Conservation (phyloP, 306 rosid genomes). For the Citrullus colocynthis region DNA sequence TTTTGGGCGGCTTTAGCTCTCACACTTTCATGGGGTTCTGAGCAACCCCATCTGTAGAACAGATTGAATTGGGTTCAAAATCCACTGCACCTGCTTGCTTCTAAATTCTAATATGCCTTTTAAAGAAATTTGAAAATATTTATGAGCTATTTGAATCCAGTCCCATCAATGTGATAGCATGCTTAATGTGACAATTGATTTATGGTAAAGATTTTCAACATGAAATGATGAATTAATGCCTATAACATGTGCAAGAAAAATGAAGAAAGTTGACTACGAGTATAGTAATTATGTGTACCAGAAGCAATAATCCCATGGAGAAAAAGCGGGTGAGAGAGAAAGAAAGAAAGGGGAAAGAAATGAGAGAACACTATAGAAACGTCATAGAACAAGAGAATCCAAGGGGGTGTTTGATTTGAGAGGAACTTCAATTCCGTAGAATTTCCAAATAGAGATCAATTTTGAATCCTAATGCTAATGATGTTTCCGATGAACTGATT, state of each 20-base stretch:
- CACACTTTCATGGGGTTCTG: background rate
- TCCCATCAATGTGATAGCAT: background rate
- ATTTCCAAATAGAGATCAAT: background rate
- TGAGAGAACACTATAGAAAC: background rate
- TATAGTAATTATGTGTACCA: background rate
- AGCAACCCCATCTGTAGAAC: background rate
- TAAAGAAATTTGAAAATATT: background rate
- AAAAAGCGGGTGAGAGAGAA: background rate
- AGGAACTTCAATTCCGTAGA: background rate
- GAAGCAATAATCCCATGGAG: background rate
- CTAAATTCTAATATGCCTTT: background rate
- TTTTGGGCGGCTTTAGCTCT: background rate
- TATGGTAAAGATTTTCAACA: background rate
- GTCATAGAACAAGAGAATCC: background rate
- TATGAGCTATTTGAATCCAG: background rate
- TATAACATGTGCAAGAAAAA: background rate
- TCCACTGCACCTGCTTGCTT: background rate
- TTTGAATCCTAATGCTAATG: background rate
- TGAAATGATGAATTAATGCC: background rate
- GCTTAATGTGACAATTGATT: background rate
- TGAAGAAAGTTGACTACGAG: background rate
- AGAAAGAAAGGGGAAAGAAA: background rate
- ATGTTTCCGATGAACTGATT: background rate
- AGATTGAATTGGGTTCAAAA: background rate
- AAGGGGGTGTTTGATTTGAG: background rate